phyloP scores from a whole-genome alignment of 495 filamentous ascomycete genomes.

The Jackrogersella multiformis region DNA sequence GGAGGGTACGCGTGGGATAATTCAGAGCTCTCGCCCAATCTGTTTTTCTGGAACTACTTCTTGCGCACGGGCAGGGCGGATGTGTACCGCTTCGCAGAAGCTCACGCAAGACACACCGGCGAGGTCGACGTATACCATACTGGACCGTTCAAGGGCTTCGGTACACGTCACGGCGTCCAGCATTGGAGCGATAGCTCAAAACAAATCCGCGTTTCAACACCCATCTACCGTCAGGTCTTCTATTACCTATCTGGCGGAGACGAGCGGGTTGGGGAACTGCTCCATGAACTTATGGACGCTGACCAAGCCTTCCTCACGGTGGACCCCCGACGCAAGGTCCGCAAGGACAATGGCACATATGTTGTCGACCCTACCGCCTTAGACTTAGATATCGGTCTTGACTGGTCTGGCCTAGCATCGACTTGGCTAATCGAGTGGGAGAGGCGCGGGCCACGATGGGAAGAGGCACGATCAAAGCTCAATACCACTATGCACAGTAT shows the following conservation, averaged over 20 bases:
- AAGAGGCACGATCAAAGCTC: constrained; percentile 51
- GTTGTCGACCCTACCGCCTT: constrained; percentile 53
- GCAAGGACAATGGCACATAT: constrained; percentile 50
- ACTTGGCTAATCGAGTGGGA: constrained; percentile 62
- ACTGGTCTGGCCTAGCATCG: constrained; percentile 59
- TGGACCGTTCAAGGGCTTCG: constrained; percentile 58
- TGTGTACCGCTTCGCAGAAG: constrained; percentile 59
- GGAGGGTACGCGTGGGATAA: constrained; percentile 66
- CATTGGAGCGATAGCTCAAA: constrained; percentile 62
- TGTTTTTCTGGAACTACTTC: constrained; percentile 63
- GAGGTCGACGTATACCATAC: constrained; percentile 63
- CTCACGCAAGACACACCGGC: constrained; percentile 57
- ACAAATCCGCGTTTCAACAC: constrained; percentile 59
- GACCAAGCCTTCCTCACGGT: constrained; percentile 55
- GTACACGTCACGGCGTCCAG: constrained; percentile 62
- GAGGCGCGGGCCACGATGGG: constrained; percentile 54
- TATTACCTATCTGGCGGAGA: constrained; percentile 59
- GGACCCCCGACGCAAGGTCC: constrained; percentile 60
- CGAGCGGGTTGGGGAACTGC: constrained; percentile 56
- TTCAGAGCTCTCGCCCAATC: constrained; percentile 62
- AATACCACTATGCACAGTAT: constrained; percentile 53
- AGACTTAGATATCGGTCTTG: constrained; percentile 57
- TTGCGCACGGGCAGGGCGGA: constrained; percentile 57
- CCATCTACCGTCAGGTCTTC: constrained; percentile 55
- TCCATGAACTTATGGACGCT: constrained; percentile 52